phyloP scores from a whole-genome alignment of 2,329 filamentous ascomycete genomes.

The Aspergillus neoniger region DNA sequence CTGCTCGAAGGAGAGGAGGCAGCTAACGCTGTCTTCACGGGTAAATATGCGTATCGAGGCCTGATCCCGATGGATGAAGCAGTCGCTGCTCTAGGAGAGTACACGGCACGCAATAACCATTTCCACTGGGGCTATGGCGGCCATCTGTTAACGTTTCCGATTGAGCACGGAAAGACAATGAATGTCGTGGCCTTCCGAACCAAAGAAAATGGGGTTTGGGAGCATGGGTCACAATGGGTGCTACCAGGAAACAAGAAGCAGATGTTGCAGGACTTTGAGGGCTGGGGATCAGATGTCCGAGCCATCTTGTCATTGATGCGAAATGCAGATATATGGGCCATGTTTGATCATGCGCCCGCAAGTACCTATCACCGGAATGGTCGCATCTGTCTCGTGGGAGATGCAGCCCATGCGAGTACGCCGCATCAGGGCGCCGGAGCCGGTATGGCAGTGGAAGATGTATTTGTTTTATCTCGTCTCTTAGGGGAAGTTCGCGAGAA shows the following conservation, averaged over 20 bases:
- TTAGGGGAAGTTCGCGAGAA: conserved; percentile 19
- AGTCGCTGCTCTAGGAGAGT: neutral
- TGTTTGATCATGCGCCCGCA: conserved; percentile 9
- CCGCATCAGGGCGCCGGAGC: conserved; percentile 42
- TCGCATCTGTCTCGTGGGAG: conserved; percentile 33
- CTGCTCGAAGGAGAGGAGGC: conserved; percentile 1
- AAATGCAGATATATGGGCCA: conserved; percentile 1
- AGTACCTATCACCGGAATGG: neutral
- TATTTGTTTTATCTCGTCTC: conserved; percentile 35
- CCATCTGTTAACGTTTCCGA: conserved; percentile 1
- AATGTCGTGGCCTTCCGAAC: conserved; percentile 7
- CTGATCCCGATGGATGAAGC: conserved; percentile 49
- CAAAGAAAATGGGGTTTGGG: neutral
- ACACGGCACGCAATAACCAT: conserved; percentile 3
- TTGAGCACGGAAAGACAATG: conserved; percentile 2
- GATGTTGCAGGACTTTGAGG: conserved; percentile 4
- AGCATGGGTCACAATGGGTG: neutral
- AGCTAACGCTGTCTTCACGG: neutral
- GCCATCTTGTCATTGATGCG: conserved; percentile 2
- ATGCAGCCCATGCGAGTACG: conserved; percentile 43
- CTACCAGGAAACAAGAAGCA: neutral
- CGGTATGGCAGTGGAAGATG: conserved; percentile 43
- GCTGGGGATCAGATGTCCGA: conserved; percentile 3
- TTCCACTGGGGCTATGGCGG: conserved; percentile 1
- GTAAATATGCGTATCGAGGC: conserved; percentile 44